These are phyloP conservation scores for Trametes gibbosa DNA, from an alignment of 768 basidiomycete species.

Conservation along the genomic window DNA sequence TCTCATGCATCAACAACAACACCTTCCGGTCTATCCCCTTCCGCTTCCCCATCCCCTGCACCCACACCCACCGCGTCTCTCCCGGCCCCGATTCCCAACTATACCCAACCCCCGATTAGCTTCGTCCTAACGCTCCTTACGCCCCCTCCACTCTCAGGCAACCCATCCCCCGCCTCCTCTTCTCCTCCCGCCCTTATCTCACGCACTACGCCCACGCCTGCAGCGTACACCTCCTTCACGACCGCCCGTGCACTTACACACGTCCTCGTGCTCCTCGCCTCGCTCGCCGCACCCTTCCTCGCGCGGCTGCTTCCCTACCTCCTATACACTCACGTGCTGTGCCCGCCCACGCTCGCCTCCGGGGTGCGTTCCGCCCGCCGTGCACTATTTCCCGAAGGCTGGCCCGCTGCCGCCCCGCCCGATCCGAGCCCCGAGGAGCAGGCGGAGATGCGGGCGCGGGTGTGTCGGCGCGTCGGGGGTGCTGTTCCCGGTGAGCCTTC, in stretches of 20 bases:
- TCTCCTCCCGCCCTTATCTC: constrained; percentile 25
- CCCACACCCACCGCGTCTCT: constrained; percentile 15
- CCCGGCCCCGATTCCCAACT: constrained; percentile 19
- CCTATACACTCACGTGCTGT: constrained; percentile 52
- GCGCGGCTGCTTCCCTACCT: constrained; percentile 60
- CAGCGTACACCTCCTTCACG: constrained; percentile 14
- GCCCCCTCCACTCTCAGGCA: constrained; percentile 16
- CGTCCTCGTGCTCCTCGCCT: constrained; percentile 24
- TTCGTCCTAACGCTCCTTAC: constrained; percentile 31
- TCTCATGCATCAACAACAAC: constrained; percentile 3
- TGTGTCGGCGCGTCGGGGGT: constrained; percentile 40
- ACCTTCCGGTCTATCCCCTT: background rate
- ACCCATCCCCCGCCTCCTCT: constrained; percentile 26
- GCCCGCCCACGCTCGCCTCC: constrained; percentile 50
- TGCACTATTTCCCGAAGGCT: constrained; percentile 86
- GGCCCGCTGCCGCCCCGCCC: constrained; percentile 68
- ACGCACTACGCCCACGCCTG: constrained; percentile 30
- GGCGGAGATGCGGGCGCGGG: constrained; percentile 43
- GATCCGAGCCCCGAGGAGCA: constrained; percentile 83
- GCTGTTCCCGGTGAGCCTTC: constrained; percentile 41
- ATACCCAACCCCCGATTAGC: constrained; percentile 22
- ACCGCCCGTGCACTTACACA: constrained; percentile 25
- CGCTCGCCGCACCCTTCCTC: constrained; percentile 25
- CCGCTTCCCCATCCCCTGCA: background rate
- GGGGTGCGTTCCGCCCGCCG: constrained; percentile 57